Evolutionary conservation across 176 grass and related monocot species (phyloP).

Genomic region (Musa schizocarpa): DNA sequence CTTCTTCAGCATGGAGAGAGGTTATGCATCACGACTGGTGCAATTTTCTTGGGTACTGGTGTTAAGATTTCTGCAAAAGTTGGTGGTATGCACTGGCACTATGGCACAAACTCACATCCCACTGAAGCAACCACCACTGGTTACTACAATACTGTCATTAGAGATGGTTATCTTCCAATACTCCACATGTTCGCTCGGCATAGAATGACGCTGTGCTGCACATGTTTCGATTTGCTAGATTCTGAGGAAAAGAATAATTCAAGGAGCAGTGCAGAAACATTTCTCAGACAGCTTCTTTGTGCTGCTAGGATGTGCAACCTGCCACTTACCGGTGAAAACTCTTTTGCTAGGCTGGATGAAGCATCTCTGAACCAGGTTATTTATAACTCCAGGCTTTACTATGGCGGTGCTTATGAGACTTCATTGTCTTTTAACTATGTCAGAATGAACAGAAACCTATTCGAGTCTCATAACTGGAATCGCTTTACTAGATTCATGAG

Average conservation of each 20-base stretch:
- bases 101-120: conserved; percentile 44
- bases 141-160: conserved; percentile 64
- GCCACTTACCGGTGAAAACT: conserved; percentile 55
- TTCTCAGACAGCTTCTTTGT: conserved; percentile 45
- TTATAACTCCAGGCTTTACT: conserved; percentile 56
- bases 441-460: conserved; percentile 67
- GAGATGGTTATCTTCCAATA: conserved; percentile 72
- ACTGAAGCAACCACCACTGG: conserved; percentile 52
- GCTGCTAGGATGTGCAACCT: conserved; percentile 50
- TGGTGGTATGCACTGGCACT: conserved; percentile 61
- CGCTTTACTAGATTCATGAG: conserved; percentile 59
- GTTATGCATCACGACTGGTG: conserved; percentile 43
- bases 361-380: conserved; percentile 51
- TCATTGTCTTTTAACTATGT: conserved; percentile 79
- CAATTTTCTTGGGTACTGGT: conserved; percentile 42
- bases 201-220: conserved; percentile 40
- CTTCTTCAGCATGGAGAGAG: conserved; percentile 61
- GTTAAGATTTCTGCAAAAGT: conserved; percentile 56
- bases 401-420: conserved; percentile 31
- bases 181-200: conserved; percentile 55
- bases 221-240: conserved; percentile 54
- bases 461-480: conserved; percentile 56
- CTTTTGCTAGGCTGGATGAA: conserved; percentile 39
- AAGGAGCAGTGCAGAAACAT: conserved; percentile 56
- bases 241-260: conserved; percentile 23